Base-by-base conservation (phyloP, 1,284 basidiomycete genomes). In the Schizopora paradoxa region DNA sequence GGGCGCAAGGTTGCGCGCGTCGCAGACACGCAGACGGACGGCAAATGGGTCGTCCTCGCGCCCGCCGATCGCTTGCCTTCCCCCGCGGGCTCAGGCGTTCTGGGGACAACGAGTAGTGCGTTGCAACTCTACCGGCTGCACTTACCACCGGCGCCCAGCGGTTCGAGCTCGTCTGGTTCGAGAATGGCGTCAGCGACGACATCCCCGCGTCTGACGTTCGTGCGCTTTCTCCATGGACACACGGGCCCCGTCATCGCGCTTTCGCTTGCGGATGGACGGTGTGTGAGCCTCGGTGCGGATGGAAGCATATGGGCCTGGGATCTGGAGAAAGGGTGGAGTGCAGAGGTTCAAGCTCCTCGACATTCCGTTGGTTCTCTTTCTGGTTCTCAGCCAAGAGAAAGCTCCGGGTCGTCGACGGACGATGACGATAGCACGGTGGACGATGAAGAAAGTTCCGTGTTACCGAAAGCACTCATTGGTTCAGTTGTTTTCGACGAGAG, bases 221-320 rank as follows among this genome's bases (percentile, higher is more conserved):
- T 85, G 44, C 77, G 84, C 45, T 77, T 72, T 41, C 61, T 89
- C 25, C 71, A 81, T 57, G 84, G 86, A 5, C 83, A 83, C 46
- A 66, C 68, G 2, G 77, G 80, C 4, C 73, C 82, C 8, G 70
- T 86, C n/a, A 72, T 73, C 2, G 72, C 82, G 5, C 70, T 89
- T 11, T 72, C 81, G 10, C 68, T 89, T 26, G 77, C 86, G 21
- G 86, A 89, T 58, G 86, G 86, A 14, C 77, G 86, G 2, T 90
- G 86, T 54, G 81, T 90, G 13, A 82, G 82, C 54, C 63, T 86
- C 18, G 77, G 82, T 7, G 64, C 66, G 29, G 78, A 86, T 56
- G 84, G 85, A 22, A 76, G 76, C 55, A 71, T 90, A 32, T 87
- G 85, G 83, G 82, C 86, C 2, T 90, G 86, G 86, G 86, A 90